Evolutionary conservation across 129 eudicot species (phyloP), one percentile per base, ranked within the genome.

Genomic region (Flaveria sonorensis): DNA sequence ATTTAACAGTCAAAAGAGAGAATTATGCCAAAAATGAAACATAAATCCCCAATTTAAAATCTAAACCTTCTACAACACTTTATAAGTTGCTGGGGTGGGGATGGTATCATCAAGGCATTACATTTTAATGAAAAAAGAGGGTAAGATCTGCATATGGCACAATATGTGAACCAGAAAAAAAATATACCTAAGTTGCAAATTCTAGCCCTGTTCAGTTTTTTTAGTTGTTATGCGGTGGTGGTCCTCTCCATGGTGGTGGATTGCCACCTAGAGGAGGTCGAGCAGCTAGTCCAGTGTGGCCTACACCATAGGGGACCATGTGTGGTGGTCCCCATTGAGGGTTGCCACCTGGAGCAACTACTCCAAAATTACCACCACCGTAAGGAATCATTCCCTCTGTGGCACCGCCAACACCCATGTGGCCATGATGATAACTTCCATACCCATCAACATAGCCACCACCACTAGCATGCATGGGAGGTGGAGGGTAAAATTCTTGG

Each of bases 401-500:
- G 7, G 40, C 40, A 24, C 73, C 73, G 9, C 79, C 85, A 60
- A n/a, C 76, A 64, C 77, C 82, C 81, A 72, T 77, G 50, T 73
- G 86, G 53, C 53, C 72, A 74, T 70, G 86, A 76, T 87, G 81
- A 66, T 81, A 68, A 70, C 64, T 78, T 59, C 84, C 83, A 72
- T 87, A 83, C 9, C 74, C 63, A 60, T 82, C 88, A 67, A 40
- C 82, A 76, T 81, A 88, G 48, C 84, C 69, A 55, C 83, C 80
- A 4, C 81, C 87, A 62, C 73, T 60, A 55, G 76, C 81, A 40
- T 84, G 83, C 85, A 80, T 69, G 24, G 73, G 82, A 48, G 86
- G 84, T 2, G 86, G 77, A 24, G 89, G 90, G 84, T 89, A 81
- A 13, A 71, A 15, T 55, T 83, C 82, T 59, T 77, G 82, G 80